phyloP scores from a whole-genome alignment of 78 protist genomes.

The Tieghemostelium lacteum region DNA sequence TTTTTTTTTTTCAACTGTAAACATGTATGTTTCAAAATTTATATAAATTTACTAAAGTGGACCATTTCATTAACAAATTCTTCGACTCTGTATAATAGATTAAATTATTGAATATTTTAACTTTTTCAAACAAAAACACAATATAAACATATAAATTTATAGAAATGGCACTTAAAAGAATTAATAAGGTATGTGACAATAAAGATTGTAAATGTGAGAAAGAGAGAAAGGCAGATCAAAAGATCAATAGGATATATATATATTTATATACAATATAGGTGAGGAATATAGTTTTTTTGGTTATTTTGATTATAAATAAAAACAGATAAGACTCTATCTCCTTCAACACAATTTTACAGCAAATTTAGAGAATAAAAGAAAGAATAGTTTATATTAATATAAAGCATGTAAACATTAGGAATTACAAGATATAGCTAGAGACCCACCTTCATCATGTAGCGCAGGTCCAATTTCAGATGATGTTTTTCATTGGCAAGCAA shows the following conservation, averaged over 20 bases:
- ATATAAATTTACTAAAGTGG: not conserved
- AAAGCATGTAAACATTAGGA: too few species aligned
- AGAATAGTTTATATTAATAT: too few species aligned
- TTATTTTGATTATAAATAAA: too few species aligned
- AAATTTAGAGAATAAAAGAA: too few species aligned
- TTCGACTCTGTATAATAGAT: too few species aligned
- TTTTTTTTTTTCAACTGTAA: too few species aligned
- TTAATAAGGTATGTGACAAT: constrained; percentile 20
- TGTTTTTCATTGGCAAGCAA: constrained; percentile 96
- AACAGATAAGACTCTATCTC: not conserved
- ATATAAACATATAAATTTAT: too few species aligned
- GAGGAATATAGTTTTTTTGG: too few species aligned
- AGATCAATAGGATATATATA: too few species aligned
- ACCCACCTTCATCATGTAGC: constrained; percentile 96
- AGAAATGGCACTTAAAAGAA: constrained; percentile 81
- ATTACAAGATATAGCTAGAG: constrained; percentile 91
- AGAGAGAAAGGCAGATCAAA: not conserved
- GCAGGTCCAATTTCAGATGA: constrained; percentile 96
- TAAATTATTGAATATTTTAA: too few species aligned
- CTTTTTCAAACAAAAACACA: not conserved
- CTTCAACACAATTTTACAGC: too few species aligned
- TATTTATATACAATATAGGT: too few species aligned
- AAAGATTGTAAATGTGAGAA: not conserved
- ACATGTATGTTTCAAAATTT: not conserved
- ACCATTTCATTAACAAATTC: not conserved